A percentile compares a stretch with the other conserved stretches of the same genome.
Evolutionary conservation across 1,139 yeast genomes (phyloP).

Genomic region (Sugiyamaella novakii): DNA sequence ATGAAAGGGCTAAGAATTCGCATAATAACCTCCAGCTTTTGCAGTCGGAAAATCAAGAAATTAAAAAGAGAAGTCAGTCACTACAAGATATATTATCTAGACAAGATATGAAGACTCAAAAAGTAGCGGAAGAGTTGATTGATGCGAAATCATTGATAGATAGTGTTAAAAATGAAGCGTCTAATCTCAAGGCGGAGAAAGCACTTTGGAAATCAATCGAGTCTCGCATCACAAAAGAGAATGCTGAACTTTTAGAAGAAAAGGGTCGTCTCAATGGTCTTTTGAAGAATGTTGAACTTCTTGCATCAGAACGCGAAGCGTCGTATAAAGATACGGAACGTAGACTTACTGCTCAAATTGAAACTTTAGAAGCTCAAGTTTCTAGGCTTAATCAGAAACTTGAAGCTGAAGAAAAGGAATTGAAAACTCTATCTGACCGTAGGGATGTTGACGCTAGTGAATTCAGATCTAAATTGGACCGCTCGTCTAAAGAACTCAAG

Average conservation of each 20-base stretch:
- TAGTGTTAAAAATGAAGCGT: slow-evolving; percentile 48
- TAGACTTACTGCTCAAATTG: slow-evolving; percentile 54
- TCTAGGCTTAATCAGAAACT: slow-evolving; percentile 51
- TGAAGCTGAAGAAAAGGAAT: slow-evolving; percentile 49
- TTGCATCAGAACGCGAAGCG: slow-evolving; percentile 64
- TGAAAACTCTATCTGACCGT: slow-evolving; percentile 31
- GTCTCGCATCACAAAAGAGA: slow-evolving; percentile 56
- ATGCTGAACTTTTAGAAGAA: slow-evolving; percentile 58
- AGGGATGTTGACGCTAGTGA: slow-evolving; percentile 37
- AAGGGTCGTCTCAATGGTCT: slow-evolving; percentile 60
- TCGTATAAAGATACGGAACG: slow-evolving; percentile 54
- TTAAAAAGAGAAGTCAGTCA: slow-evolving; percentile 48
- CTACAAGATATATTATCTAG: slow-evolving; percentile 59
- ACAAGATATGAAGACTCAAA: slow-evolving; percentile 59
- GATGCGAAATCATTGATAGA: slow-evolving; percentile 48
- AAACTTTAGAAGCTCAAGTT: slow-evolving; percentile 54
- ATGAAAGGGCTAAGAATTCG: slow-evolving; percentile 47
- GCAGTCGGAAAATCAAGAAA: slow-evolving; percentile 50
- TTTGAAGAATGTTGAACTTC: slow-evolving; percentile 61
- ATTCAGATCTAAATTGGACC: slow-evolving; percentile 30
- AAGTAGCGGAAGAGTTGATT: slow-evolving; percentile 56
- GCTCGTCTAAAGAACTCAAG: slow-evolving; percentile 40
- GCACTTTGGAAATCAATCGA: slow-evolving; percentile 54
- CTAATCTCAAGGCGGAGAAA: slow-evolving; percentile 59
- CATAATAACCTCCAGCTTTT: slow-evolving; percentile 44